phyloP scores from a whole-genome alignment of 495 filamentous ascomycete genomes.

The Tuber melanosporum region DNA sequence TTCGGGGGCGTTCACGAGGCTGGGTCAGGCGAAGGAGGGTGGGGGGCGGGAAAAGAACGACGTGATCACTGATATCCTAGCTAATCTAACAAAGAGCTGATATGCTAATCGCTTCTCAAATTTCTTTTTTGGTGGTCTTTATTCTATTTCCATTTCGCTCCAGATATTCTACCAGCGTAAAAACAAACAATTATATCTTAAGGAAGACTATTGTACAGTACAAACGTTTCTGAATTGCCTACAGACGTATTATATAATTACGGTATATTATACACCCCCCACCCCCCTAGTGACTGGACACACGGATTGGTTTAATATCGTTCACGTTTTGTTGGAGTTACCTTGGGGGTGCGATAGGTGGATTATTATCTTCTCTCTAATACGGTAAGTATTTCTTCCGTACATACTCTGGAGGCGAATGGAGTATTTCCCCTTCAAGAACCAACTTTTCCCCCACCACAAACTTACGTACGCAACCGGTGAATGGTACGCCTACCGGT shows the following conservation, averaged over 20 bases:
- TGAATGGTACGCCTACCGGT: neutral
- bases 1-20: neutral
- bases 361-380: neutral
- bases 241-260: no score
- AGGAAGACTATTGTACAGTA: neutral
- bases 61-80: neutral
- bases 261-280: neutral
- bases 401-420: neutral
- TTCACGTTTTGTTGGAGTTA: neutral
- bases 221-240: neutral
- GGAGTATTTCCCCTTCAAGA: neutral
- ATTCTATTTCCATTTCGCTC: neutral
- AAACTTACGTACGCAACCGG: neutral
- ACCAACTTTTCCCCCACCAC: neutral
- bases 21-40: neutral
- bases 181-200: neutral
- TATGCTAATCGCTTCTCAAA: neutral
- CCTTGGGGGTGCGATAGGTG: neutral
- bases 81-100: neutral
- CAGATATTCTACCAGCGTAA: neutral
- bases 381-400: neutral
- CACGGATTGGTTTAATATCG: neutral
- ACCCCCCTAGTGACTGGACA: neutral
- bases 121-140: neutral
- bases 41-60: neutral